Base-by-base conservation (phyloP, 192 early-diverging fungal genomes). In the Entophlyctis luteolus region DNA sequence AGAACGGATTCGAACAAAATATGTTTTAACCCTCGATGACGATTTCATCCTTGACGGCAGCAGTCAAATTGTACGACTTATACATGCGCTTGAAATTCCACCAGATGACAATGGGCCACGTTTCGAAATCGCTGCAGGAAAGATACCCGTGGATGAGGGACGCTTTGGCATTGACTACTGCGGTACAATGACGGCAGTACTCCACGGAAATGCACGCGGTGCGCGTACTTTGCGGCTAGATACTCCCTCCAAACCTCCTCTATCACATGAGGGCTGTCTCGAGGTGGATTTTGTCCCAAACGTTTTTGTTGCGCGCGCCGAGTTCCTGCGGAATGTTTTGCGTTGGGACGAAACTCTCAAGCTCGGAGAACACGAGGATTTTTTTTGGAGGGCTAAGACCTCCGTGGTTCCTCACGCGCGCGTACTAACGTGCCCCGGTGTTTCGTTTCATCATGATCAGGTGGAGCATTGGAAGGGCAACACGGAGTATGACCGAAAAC, bases 211-310 rank as follows among this genome's bases (percentile, higher is more conserved):
- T n/a, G 39, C 48, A 22, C 55, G 42, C 33, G 20, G 6, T 28
- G 23, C n/a, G 16, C 22, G 54, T 2, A 45, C 60, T 3, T 34
- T 74, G 2, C 55, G 25, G 23, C 70, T 74, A 23, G 47, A 55
- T 23, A 45, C 34, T 5, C 45, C 45, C 45, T n/a, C n/a, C n/a
- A n/a, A n/a, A n/a, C 54, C 54, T 12, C 47, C 47, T 6, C 16
- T 63, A 10, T 29, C 36, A 23, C 73, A 74, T 39, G 36, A 39
- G 37, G 69, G 69, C 1, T 74, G 73, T 56, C 6, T 55, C 22
- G 55, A 74, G 23, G 73, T 74, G 10, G 73, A 74, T 1, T 74
- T 74, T 47, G 73, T 74, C 0, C 73, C 73, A 32, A 74, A 74
- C 50, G 50, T 74, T 12, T 74, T 74, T 57, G 55, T 74, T 47